Evolutionary conservation across 257 asterid genomes (phyloP).

Genomic region (Galeopsis tetrahit): DNA sequence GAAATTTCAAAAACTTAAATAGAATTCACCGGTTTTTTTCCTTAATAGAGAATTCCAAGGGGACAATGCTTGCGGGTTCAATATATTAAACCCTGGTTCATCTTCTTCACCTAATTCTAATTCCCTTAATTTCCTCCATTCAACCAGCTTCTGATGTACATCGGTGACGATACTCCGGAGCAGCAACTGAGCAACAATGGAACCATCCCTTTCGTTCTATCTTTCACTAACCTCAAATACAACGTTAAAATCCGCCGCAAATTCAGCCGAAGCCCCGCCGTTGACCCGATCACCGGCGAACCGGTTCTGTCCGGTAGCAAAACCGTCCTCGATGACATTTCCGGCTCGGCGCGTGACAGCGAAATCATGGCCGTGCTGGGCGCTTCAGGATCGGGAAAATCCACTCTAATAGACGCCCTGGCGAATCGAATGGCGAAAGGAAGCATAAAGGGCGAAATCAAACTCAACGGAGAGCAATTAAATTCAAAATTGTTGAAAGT

Average conservation of each 20-base stretch:
- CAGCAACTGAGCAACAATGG: slow-evolving; percentile 42
- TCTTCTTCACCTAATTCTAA: slow-evolving; percentile 25
- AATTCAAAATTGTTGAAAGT: slow-evolving; percentile 56
- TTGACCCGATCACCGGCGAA: slow-evolving; percentile 25
- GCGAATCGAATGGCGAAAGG: slow-evolving; percentile 64
- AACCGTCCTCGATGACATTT: slow-evolving; percentile 52
- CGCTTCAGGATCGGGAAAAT: slow-evolving; percentile 76
- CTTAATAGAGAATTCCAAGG: background rate
- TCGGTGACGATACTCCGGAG: slow-evolving; percentile 61
- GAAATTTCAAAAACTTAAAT: too few species aligned
- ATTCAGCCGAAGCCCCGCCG: slow-evolving; percentile 15
- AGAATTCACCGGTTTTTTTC: background rate
- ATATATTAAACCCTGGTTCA: slow-evolving; percentile 12
- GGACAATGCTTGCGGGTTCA: too few species aligned
- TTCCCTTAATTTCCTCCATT: slow-evolving; percentile 8
- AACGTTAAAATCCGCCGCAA: slow-evolving; percentile 50
- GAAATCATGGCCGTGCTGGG: slow-evolving; percentile 77
- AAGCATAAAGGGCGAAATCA: slow-evolving; percentile 57
- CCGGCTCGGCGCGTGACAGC: slow-evolving; percentile 77
- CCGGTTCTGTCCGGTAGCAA: slow-evolving; percentile 30
- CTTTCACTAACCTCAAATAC: slow-evolving; percentile 63
- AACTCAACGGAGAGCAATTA: slow-evolving; percentile 59
- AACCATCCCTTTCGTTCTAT: slow-evolving; percentile 58
- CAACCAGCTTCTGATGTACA: slow-evolving; percentile 36
- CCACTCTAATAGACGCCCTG: slow-evolving; percentile 69